phyloP scores from a whole-genome alignment of 176 grass and related monocot species.

The Triticum urartu region DNA sequence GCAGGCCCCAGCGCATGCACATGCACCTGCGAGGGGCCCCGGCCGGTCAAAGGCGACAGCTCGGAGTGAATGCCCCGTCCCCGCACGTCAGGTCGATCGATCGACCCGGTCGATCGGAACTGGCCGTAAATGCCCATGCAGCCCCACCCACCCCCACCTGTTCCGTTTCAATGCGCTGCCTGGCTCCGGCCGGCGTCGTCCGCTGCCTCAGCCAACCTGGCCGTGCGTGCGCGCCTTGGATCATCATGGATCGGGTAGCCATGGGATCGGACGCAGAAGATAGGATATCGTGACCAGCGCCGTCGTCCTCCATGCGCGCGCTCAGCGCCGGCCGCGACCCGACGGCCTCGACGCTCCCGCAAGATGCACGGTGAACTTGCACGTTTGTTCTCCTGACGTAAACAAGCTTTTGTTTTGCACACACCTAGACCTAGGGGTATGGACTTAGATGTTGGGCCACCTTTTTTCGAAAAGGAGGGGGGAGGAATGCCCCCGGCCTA shows the following conservation, averaged over 20 bases:
- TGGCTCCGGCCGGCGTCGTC: not conserved
- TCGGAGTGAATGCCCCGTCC: conserved; percentile 32
- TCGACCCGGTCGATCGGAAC: not conserved
- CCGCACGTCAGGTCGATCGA: not conserved
- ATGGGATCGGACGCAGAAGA: too few relatives aligned
- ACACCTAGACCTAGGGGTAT: too few relatives aligned
- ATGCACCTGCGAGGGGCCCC: not conserved
- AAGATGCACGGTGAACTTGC: not conserved
- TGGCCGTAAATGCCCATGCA: not conserved
- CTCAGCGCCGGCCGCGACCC: not conserved
- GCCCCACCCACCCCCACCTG: not conserved
- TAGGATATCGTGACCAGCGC: too few relatives aligned
- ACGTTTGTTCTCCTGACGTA: too few relatives aligned
- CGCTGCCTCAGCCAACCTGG: not conserved
- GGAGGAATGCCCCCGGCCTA: too few relatives aligned
- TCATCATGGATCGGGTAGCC: too few relatives aligned
- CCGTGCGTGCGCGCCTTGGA: too few relatives aligned
- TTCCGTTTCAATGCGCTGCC: not conserved
- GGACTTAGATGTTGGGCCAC: too few relatives aligned
- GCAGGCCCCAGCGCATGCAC: not conserved
- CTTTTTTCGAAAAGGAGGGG: too few relatives aligned
- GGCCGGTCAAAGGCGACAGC: conserved; percentile 34
- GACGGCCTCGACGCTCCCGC: not conserved
- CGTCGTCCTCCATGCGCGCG: not conserved
- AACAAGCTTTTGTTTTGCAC: too few relatives aligned